A percentile compares a stretch with the other conserved stretches of the same genome.
These are phyloP conservation scores for Micractinium conductrix DNA, from an alignment of 139 green algal species.

Conservation along the genomic window DNA sequence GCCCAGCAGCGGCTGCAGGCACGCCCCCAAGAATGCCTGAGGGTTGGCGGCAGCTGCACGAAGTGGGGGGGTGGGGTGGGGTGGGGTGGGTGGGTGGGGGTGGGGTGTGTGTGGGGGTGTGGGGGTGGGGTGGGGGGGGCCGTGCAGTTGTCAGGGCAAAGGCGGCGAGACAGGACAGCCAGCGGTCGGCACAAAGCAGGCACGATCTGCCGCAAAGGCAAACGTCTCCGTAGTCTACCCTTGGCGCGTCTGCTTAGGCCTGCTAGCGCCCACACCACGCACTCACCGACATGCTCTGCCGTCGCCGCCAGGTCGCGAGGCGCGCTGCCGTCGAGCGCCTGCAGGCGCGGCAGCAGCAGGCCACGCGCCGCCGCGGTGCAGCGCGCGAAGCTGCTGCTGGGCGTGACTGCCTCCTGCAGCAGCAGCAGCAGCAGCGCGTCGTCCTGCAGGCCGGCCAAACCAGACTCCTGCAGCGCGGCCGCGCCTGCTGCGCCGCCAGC, in stretches of 20 bases:
- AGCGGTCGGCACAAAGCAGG: too few relatives aligned
- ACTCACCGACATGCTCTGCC: conserved; percentile 2
- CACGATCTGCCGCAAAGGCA: too few relatives aligned
- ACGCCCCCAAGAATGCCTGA: not conserved
- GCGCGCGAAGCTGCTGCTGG: conserved; percentile 13
- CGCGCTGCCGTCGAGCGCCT: not conserved
- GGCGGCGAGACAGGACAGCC: too few relatives aligned
- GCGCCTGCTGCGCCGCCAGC: not conserved
- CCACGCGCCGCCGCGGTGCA: not conserved
- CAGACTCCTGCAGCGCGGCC: not conserved
- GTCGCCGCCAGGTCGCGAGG: conserved; percentile 11
- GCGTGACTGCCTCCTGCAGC: not conserved
- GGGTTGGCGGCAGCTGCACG: conserved; percentile 17
- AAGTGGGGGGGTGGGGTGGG: not conserved
- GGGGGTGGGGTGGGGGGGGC: too few relatives aligned
- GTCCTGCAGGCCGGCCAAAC: not conserved
- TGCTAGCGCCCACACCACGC: too few relatives aligned
- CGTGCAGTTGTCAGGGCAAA: too few relatives aligned
- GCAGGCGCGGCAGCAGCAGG: conserved; percentile 23
- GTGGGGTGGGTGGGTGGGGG: too few relatives aligned
- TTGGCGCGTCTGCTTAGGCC: too few relatives aligned
- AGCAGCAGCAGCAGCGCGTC: conserved; percentile 21
- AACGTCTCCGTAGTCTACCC: too few relatives aligned
- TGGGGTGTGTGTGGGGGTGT: too few relatives aligned
- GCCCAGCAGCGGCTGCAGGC: conserved; percentile 19